Conservation (phyloP, 1,284 basidiomycete species). For the Rhodotorula sp. region DNA sequence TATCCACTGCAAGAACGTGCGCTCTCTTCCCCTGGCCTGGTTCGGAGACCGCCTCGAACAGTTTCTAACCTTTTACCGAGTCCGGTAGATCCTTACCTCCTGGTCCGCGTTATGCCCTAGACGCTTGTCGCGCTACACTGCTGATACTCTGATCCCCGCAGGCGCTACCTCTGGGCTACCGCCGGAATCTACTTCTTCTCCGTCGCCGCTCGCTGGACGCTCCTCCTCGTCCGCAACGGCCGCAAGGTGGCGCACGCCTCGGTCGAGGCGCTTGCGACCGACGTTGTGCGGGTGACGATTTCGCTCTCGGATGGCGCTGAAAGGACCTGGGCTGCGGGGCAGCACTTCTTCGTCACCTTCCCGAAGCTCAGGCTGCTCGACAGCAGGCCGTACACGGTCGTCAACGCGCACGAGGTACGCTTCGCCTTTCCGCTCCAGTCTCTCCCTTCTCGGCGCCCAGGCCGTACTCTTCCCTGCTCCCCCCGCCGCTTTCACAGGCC, state of each 20-base stretch:
- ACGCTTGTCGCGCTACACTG: too few relatives aligned
- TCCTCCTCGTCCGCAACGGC: slow-evolving; percentile 48
- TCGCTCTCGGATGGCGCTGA: slow-evolving; percentile 12
- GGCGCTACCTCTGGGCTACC: slow-evolving; percentile 55
- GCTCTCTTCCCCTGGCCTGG: slow-evolving; percentile 44
- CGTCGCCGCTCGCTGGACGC: slow-evolving; percentile 49
- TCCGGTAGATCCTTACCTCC: too few relatives aligned
- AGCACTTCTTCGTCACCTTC: slow-evolving; percentile 55
- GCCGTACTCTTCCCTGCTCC: background rate
- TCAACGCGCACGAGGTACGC: slow-evolving; percentile 46
- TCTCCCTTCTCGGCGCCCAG: too few relatives aligned
- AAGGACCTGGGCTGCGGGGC: slow-evolving; percentile 53
- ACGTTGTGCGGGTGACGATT: slow-evolving; percentile 49
- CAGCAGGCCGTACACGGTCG: slow-evolving; percentile 55
- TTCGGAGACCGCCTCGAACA: too few relatives aligned
- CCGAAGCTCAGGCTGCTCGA: slow-evolving; percentile 50
- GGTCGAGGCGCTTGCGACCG: slow-evolving; percentile 49
- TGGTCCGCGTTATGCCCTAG: too few relatives aligned
- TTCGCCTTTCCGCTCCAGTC: too few relatives aligned
- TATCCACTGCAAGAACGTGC: slow-evolving; percentile 52
- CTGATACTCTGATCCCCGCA: background rate
- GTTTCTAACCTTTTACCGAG: too few relatives aligned
- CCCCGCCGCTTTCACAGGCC: background rate
- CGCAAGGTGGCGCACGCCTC: slow-evolving; percentile 47
- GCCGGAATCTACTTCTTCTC: slow-evolving; percentile 50